Conservation (phyloP, 371 early-diverging fungal genomes). For the Apophysomyces variabilis region DNA sequence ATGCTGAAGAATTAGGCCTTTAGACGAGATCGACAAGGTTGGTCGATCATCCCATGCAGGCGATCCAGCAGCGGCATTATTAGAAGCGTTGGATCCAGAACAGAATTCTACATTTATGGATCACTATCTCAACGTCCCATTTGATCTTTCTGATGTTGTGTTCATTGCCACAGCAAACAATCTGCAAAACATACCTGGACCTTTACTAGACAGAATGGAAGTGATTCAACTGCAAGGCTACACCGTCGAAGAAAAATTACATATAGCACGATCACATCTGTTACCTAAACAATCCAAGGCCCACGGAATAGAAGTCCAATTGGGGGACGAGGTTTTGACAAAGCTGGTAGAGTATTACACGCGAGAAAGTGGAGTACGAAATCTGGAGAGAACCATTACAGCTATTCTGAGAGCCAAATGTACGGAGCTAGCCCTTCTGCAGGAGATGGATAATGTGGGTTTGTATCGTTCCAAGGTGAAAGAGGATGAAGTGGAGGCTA, state of each 20-base stretch:
- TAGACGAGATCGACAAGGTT: conserved; percentile 86
- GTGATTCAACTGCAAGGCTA: conserved; percentile 83
- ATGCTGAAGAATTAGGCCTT: background rate
- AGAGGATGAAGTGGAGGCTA: conserved; percentile 54
- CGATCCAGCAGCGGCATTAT: conserved; percentile 83
- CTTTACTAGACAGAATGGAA: conserved; percentile 90
- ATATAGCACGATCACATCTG: conserved; percentile 56
- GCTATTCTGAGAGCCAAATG: conserved; percentile 77
- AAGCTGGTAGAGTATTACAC: conserved; percentile 79
- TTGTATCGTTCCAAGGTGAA: conserved; percentile 36
- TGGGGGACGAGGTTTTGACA: conserved; percentile 57
- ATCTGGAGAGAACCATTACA: conserved; percentile 78
- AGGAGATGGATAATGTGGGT: conserved; percentile 22
- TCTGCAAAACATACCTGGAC: conserved; percentile 76
- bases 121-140: conserved; percentile 84
- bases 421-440: conserved; percentile 62
- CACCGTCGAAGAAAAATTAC: conserved; percentile 81
- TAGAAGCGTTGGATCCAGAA: conserved; percentile 90
- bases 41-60: conserved; percentile 70
- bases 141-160: conserved; percentile 83
- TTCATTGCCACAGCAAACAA: conserved; percentile 92
- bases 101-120: conserved; percentile 85
- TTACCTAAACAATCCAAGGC: conserved; percentile 71
- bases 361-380: conserved; percentile 87
- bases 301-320: conserved; percentile 68